Evolutionary conservation across 106 monocot species (phyloP).

Genomic region (Phalaenopsis equestris): DNA sequence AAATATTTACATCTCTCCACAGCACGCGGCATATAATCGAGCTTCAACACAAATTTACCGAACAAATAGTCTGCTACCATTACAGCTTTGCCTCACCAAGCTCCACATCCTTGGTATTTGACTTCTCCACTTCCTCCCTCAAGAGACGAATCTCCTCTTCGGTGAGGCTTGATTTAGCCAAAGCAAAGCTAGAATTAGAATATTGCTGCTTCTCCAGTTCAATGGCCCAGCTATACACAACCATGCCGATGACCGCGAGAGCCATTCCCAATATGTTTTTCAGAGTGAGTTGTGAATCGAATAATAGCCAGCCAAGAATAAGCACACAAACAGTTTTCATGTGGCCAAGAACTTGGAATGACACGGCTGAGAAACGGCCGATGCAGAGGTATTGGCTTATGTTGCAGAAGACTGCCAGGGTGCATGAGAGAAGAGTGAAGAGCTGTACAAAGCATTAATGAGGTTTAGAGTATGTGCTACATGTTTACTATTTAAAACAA

Average conservation of each 20-base stretch:
- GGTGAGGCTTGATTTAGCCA: constrained; percentile 32
- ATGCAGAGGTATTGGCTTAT: constrained; percentile 32
- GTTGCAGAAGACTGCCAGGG: constrained; percentile 24
- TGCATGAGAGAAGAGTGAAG: constrained; percentile 22
- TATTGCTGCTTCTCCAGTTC: constrained; percentile 29
- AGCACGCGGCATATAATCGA: too few species aligned
- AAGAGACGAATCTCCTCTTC: constrained; percentile 38
- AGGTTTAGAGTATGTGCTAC: not conserved
- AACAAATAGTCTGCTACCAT: not conserved
- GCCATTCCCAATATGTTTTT: constrained; percentile 28
- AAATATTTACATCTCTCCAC: too few species aligned
- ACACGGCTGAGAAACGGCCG: constrained; percentile 22
- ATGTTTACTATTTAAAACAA: not conserved
- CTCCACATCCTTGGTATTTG: constrained; percentile 29
- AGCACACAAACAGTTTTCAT: constrained; percentile 30
- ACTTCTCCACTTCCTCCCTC: constrained; percentile 27
- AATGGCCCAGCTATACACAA: constrained; percentile 42
- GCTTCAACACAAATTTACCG: too few species aligned
- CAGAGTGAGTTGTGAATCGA: constrained; percentile 20
- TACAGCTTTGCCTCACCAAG: constrained; percentile 23
- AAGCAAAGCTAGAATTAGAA: constrained; percentile 16
- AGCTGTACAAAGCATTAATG: constrained; percentile 4
- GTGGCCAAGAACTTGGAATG: constrained; percentile 26
- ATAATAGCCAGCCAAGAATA: constrained; percentile 23
- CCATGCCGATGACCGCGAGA: constrained; percentile 21